Evolutionary conservation across 2,329 filamentous ascomycete genomes (phyloP).

Genomic region (Fusarium sp.): DNA sequence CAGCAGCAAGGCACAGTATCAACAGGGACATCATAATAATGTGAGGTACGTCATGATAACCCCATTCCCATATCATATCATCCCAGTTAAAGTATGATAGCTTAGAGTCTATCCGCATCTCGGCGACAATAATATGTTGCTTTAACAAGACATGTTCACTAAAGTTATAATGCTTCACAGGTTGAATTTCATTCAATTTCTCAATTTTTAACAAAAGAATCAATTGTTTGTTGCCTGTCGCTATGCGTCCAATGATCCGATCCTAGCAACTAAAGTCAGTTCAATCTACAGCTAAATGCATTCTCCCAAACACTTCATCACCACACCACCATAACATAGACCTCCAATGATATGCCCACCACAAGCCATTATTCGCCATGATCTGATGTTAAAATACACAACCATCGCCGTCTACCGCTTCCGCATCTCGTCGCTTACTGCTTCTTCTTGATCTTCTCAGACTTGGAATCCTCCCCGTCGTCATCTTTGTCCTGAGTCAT

Average conservation of each 20-base stretch:
- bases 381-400: slow-evolving; percentile 34
- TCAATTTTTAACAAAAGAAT: slow-evolving; percentile 2
- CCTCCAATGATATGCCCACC: slow-evolving; percentile 5
- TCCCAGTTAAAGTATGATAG: slow-evolving; percentile 20
- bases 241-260: slow-evolving; percentile 22
- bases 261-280: slow-evolving; percentile 3
- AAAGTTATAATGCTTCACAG: no score
- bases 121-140: no score
- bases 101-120: not conserved
- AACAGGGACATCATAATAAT: not conserved
- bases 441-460: slow-evolving; percentile 46
- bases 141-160: no score
- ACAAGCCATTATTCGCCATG: slow-evolving; percentile 27
- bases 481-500: slow-evolving; percentile 57
- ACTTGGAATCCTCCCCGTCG: slow-evolving; percentile 48
- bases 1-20: not conserved
- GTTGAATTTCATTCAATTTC: no score
- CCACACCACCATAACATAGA: slow-evolving; percentile 15
- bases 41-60: slow-evolving; percentile 37
- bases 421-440: slow-evolving; percentile 21
- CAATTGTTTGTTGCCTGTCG: slow-evolving; percentile 26
- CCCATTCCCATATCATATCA: slow-evolving; percentile 27
- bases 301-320: slow-evolving; percentile 2
- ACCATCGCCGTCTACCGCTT: not conserved
- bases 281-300: slow-evolving; percentile 10